A percentile compares a stretch with the other conserved stretches of the same genome.
phyloP scores from a whole-genome alignment of 2,329 filamentous ascomycete species.

The Pestalotiopsis sp. region DNA sequence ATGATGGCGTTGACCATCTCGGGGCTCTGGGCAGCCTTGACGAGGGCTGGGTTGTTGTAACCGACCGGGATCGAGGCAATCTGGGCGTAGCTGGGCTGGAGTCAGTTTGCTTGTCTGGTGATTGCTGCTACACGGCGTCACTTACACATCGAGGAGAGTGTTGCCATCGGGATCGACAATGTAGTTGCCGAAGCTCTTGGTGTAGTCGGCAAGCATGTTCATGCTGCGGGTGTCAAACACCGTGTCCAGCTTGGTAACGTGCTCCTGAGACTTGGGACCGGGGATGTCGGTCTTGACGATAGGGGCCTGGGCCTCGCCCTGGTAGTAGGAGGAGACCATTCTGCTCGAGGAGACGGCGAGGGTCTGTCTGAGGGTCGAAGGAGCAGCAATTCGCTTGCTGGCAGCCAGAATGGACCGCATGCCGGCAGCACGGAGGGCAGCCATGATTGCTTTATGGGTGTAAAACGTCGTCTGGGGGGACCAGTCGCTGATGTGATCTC shows the following conservation, averaged over 20 bases:
- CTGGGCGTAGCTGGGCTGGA: constrained; percentile 70
- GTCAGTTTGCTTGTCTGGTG: constrained; percentile 16
- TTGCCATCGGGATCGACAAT: constrained; percentile 75
- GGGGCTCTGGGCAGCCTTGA: constrained; percentile 70
- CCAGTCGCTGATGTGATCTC: neutral
- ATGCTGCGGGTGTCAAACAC: constrained; percentile 86
- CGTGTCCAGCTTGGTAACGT: constrained; percentile 70
- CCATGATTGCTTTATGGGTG: constrained; percentile 24
- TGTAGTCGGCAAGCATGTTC: constrained; percentile 82
- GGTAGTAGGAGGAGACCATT: constrained; percentile 32
- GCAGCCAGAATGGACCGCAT: constrained; percentile 27
- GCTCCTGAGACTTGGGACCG: constrained; percentile 73
- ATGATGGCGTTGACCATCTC: constrained; percentile 82
- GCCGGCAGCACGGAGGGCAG: constrained; percentile 30
- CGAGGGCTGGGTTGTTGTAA: constrained; percentile 85
- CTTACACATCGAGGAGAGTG: constrained; percentile 71
- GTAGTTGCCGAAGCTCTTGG: constrained; percentile 79
- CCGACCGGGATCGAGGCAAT: constrained; percentile 92
- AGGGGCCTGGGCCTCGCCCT: constrained; percentile 55
- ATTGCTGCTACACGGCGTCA: constrained; percentile 13
- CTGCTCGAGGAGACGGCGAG: constrained; percentile 23
- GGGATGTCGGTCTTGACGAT: constrained; percentile 67
- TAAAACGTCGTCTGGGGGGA: neutral
- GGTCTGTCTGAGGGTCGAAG: constrained; percentile 19
- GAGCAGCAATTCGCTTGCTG: constrained; percentile 19